These are phyloP conservation scores for Ophiostoma pallidulum DNA, from an alignment of 2,329 filamentous ascomycete genomes.

Conservation along the genomic window DNA sequence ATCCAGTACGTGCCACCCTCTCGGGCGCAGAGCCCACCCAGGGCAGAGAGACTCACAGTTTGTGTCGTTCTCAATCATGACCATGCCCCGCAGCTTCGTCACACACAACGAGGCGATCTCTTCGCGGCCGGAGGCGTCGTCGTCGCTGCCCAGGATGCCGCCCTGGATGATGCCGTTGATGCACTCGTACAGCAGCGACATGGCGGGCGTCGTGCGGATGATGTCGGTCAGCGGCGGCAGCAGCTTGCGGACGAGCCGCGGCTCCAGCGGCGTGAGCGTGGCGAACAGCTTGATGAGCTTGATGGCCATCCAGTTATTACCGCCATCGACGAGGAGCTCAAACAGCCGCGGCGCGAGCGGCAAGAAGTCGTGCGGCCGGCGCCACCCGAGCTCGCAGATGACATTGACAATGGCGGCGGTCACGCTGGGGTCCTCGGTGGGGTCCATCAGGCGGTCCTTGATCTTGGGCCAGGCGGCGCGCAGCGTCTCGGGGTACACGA, in stretches of 20 bases:
- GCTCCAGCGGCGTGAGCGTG: constrained; percentile 84
- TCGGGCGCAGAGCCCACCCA: no score
- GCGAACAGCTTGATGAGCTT: constrained; percentile 99
- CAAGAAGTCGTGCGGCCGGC: constrained; percentile 85
- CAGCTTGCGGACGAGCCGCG: constrained; percentile 81
- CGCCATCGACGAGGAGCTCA: constrained; percentile 80
- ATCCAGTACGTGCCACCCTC: no score
- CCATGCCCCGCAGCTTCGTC: constrained; percentile 85
- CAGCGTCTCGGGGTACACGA: constrained; percentile 94
- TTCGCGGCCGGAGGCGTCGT: constrained; percentile 67
- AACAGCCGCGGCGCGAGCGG: constrained; percentile 86
- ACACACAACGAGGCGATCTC: constrained; percentile 91
- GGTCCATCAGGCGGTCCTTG: constrained; percentile 85
- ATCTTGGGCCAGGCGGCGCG: constrained; percentile 94
- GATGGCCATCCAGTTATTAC: constrained; percentile 99
- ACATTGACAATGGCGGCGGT: constrained; percentile 96
- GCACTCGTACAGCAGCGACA: constrained; percentile 97
- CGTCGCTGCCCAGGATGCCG: constrained; percentile 76
- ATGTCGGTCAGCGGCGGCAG: constrained; percentile 84
- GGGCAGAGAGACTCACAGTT: constrained; percentile 60
- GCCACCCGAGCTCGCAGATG: constrained; percentile 90
- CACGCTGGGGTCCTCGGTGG: constrained; percentile 81
- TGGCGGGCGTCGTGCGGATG: constrained; percentile 88
- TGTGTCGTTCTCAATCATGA: constrained; percentile 84
- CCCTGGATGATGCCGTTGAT: constrained; percentile 98